phyloP scores from a whole-genome alignment of 495 filamentous ascomycete genomes.

The Apiosordaria backusii region DNA sequence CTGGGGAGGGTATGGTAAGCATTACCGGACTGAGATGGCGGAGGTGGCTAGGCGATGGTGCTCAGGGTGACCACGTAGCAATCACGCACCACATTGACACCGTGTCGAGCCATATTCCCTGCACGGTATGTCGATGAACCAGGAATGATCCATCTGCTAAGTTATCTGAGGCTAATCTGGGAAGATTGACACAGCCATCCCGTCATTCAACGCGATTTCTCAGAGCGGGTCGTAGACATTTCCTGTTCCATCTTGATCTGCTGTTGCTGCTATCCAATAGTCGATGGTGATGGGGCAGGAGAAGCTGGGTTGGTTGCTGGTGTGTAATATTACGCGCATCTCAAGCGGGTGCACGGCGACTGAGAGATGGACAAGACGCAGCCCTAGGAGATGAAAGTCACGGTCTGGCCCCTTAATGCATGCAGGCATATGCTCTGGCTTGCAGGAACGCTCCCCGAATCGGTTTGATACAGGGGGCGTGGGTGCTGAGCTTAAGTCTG shows the following conservation, averaged over 20 bases:
- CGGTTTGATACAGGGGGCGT: background rate
- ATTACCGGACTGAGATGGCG: background rate
- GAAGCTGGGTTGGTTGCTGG: background rate
- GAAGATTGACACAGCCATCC: background rate
- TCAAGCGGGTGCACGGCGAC: background rate
- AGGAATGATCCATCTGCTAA: background rate
- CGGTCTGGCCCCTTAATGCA: background rate
- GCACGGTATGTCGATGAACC: background rate
- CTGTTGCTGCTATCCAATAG: background rate
- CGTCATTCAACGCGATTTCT: background rate
- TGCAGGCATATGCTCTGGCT: background rate
- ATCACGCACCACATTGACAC: background rate
- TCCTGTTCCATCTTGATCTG: background rate
- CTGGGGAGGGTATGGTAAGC: no score
- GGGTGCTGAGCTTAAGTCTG: background rate
- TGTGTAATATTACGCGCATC: background rate
- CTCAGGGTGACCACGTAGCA: background rate
- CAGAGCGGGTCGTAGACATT: background rate
- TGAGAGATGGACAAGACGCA: background rate
- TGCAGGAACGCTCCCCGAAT: background rate
- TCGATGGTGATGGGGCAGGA: background rate
- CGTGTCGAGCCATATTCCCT: background rate
- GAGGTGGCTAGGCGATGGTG: background rate
- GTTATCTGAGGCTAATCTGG: background rate
- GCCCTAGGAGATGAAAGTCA: background rate